These are phyloP conservation scores for Coemansia sp. DNA, from an alignment of 192 early-diverging fungal species.

Conservation along the genomic window DNA sequence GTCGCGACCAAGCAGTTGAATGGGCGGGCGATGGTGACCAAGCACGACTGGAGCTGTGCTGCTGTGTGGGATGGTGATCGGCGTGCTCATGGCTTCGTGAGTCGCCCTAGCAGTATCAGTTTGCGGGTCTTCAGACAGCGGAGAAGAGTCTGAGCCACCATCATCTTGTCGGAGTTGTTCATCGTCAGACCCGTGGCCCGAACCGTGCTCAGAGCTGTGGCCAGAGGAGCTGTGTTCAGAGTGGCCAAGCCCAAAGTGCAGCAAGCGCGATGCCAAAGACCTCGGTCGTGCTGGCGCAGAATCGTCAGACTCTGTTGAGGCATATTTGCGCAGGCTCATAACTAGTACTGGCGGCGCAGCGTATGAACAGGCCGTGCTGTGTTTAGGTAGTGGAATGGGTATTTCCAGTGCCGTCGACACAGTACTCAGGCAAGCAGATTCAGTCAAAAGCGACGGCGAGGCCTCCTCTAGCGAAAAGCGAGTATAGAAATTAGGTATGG, in stretches of 20 bases:
- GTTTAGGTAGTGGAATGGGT: not conserved
- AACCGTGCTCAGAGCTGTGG: not conserved
- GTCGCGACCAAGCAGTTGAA: conserved; percentile 31
- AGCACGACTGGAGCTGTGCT: not conserved
- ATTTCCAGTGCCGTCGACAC: not conserved
- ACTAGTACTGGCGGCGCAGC: conserved; percentile 23
- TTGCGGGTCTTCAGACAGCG: not conserved
- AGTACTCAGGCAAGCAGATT: not conserved
- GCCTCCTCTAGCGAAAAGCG: conserved; percentile 17
- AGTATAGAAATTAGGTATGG: not conserved
- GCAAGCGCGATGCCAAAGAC: conserved; percentile 22
- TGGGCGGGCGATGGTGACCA: conserved; percentile 13
- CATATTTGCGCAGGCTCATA: conserved; percentile 35
- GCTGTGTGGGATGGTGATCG: conserved; percentile 13
- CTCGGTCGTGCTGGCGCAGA: not conserved
- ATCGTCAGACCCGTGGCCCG: not conserved
- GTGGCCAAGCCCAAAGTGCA: conserved; percentile 19
- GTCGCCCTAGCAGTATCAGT: conserved; percentile 8
- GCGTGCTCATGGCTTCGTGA: conserved; percentile 33
- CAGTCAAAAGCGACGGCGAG: not conserved
- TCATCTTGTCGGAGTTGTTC: not conserved
- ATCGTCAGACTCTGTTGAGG: conserved; percentile 5
- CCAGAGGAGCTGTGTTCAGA: not conserved
- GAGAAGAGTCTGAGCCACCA: not conserved
- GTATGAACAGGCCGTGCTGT: not conserved